Conservation (phyloP, 805 yeast species). For the Cyberlindnera maclurae region DNA sequence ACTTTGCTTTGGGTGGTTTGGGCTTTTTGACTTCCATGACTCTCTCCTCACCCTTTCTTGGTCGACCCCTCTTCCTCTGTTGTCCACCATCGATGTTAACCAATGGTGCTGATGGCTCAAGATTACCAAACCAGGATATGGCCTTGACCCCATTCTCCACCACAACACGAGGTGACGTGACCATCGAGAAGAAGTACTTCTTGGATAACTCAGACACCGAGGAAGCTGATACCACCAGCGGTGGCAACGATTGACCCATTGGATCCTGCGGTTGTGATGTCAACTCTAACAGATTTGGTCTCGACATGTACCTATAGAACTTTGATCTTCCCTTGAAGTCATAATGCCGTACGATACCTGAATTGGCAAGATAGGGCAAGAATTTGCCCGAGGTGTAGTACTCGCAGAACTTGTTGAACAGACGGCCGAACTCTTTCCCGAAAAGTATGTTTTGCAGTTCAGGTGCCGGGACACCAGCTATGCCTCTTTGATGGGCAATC, state of each 20-base stretch:
- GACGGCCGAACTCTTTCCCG: slow-evolving; percentile 48
- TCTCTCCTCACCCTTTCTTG: slow-evolving; percentile 20
- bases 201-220: slow-evolving; percentile 19
- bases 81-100: slow-evolving; percentile 4
- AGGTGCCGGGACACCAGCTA: slow-evolving; percentile 53
- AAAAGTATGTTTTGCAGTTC: slow-evolving; percentile 41
- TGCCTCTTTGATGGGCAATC: slow-evolving; percentile 32
- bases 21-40: slow-evolving; percentile 5
- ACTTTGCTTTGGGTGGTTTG: no score
- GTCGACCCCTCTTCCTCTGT: slow-evolving; percentile 20
- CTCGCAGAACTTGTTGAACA: slow-evolving; percentile 46
- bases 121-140: slow-evolving; percentile 10
- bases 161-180: slow-evolving; percentile 7
- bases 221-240: slow-evolving; percentile 8
- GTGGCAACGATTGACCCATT: slow-evolving; percentile 25
- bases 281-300: slow-evolving; percentile 30
- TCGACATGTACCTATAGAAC: slow-evolving; percentile 58
- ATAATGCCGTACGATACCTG: slow-evolving; percentile 48
- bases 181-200: slow-evolving; percentile 22
- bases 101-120: no score
- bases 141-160: slow-evolving; percentile 3
- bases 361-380: slow-evolving; percentile 24
- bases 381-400: slow-evolving; percentile 32
- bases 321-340: slow-evolving; percentile 72
- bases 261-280: slow-evolving; percentile 22